Base-by-base conservation (phyloP, 140 eudicot species). In the Stevia rebaudiana region DNA sequence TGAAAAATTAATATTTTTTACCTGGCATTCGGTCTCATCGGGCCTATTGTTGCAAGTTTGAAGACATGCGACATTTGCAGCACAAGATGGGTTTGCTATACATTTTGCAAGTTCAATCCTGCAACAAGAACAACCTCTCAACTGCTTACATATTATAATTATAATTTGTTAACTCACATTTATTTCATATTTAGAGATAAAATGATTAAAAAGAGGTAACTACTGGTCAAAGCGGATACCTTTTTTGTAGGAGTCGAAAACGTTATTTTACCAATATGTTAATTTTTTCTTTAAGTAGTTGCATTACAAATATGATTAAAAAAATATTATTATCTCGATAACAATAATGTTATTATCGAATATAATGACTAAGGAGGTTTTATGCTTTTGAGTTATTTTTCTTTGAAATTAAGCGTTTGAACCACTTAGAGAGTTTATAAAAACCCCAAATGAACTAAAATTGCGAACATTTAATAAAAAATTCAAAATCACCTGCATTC, bases 1-100 rank as follows among this genome's bases (percentile, higher is more conserved):
- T 0, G 18, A 54, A 17, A 0, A 17, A 24, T 44, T 55, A 11
- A 49, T 5, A 35, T 12, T 61, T 46, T 16, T 50, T 63, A 92
- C 98, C 82, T 87, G 96, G 75, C 98, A 92, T 65, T 92, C 98
- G 4, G 96, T 92, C 68, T 92, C 98, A 55, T 92, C 98, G 17
- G 98, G 98, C 67, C 98, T 80, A 49, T 88, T 81, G 80, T 88
- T 92, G 78, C 98, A 92, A 21, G 98, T 92, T 63, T 92, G 92
- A 21, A 92, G 89, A 67, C 98, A 92, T 10, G 98, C 98, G 68
- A 92, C 78, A 67, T 92, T 92, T 67, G 98, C 98, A n/a, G 98
- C 98, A 76, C 98, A 92, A 61, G 96, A 81, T 21, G 98, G 98
- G 76, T 92, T 92, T 23, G 96, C 87, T 28, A 92, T 83, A 75